Base-by-base conservation (phyloP, 768 basidiomycete species). In the Mycena capillaripes region DNA sequence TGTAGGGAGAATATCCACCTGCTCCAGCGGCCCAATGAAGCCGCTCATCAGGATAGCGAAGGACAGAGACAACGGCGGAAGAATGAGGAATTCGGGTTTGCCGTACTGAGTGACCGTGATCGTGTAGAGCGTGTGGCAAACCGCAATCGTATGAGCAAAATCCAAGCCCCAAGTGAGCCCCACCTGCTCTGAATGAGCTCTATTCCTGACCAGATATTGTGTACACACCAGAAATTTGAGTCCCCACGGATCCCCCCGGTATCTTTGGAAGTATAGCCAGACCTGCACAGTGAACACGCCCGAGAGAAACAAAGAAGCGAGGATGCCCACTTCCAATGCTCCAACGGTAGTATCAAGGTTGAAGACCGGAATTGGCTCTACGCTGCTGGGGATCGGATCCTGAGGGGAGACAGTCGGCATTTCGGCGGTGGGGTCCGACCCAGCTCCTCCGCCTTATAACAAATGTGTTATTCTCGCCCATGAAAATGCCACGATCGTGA, bases 101-200 rank as follows among this genome's bases (percentile, higher is more conserved):
- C 62, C 62, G 16, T 64, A 64, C 48, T 64, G 48, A 4, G 21
- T 53, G 3, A 64, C 48, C 12, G 62, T 64, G 2, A 64, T 36
- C 19, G 46, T 64, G 34, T 64, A 64, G 8, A 64, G 34, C 16
- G 62, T 38, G 23, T 64, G 62, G 62, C 48, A 64, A 14, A 64
- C 25, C 10, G 50, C 62, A 4, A 64, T 64, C 6, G 62, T 36
- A 25, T 64, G 62, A 4, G 6, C 29, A 23, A 50, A 8, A 4
- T 64, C 62, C 32, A 64, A 17, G 34, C 32, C 3, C 30, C 62
- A 52, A 29, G 7, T n/a, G 21, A 50, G 2, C 2, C 29, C 52
- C 1, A 55, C 52, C 52, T 55, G 19, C 27, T 6, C 7, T 27
- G 29, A 12, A 11, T 52, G 10, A 27, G 50, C 25, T 11, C 5